These are phyloP conservation scores for Mycena capillaripes DNA, from an alignment of 768 basidiomycete genomes.

Conservation along the genomic window DNA sequence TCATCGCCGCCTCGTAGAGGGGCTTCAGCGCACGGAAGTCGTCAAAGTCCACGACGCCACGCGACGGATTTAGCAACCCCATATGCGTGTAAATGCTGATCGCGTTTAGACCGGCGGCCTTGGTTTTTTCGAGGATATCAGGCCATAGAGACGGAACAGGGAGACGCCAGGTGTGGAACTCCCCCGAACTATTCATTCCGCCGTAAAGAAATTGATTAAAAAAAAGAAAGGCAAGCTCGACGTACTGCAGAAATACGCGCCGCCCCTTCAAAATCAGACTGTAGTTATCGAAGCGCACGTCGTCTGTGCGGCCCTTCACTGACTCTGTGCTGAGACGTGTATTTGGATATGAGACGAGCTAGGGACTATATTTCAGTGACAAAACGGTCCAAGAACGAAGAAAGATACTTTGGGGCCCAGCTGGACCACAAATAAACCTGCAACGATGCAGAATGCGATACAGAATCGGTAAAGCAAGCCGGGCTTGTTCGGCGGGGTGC, in stretches of 20 bases:
- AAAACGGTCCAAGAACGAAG: background rate
- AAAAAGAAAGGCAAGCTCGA: constrained; percentile 27
- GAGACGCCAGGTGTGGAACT: constrained; percentile 87
- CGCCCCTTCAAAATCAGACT: constrained; percentile 79
- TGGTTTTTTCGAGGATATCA: constrained; percentile 85
- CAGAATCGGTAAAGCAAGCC: too few species aligned
- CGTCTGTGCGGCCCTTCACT: background rate
- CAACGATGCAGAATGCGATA: background rate
- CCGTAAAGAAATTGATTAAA: background rate
- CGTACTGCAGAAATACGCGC: constrained; percentile 80
- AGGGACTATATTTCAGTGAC: background rate
- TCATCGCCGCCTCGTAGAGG: constrained; percentile 80
- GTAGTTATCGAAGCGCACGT: constrained; percentile 73
- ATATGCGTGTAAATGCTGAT: constrained; percentile 86
- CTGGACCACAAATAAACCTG: constrained; percentile 4
- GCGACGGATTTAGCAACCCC: constrained; percentile 83
- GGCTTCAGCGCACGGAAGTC: constrained; percentile 79
- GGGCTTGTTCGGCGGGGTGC: too few species aligned
- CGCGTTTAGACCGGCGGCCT: constrained; percentile 85
- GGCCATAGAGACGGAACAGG: constrained; percentile 87
- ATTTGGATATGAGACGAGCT: background rate
- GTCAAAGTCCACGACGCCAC: constrained; percentile 79
- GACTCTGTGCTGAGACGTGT: background rate
- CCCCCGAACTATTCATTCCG: constrained; percentile 72
- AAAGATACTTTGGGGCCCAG: background rate